Percentiles rank a stretch among this genome's conserved stretches.
These are phyloP conservation scores for Thalassia testudinum DNA, from an alignment of 116 monocot species.

Conservation along the genomic window DNA sequence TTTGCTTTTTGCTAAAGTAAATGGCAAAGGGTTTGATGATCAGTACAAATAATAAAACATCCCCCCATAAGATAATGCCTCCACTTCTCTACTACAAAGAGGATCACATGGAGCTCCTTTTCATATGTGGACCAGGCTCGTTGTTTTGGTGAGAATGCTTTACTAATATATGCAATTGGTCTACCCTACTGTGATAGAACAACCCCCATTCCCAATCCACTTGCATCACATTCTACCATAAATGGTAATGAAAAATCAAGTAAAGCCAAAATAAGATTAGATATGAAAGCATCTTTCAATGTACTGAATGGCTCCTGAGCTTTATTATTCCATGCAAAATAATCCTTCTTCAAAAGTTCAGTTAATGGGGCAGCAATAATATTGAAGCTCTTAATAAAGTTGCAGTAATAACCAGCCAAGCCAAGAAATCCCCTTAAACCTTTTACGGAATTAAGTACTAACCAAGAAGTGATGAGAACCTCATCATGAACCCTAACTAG, in stretches of 20 bases:
- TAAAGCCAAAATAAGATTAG: not conserved
- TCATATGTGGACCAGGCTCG: conserved; percentile 3
- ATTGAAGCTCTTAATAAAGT: not conserved
- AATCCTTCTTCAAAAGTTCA: not conserved
- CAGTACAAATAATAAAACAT: not conserved
- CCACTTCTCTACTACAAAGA: conserved; percentile 8
- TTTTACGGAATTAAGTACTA: not conserved
- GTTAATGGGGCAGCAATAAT: not conserved
- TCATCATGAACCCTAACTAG: too few species aligned
- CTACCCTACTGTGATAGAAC: not conserved
- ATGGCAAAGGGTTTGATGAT: conserved; percentile 8
- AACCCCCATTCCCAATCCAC: not conserved
- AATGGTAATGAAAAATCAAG: not conserved
- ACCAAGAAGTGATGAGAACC: too few species aligned
- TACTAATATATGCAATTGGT: not conserved
- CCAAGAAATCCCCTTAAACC: not conserved
- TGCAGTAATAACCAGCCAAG: not conserved
- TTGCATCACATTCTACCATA: conserved; percentile 1
- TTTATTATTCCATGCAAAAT: not conserved
- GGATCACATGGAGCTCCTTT: conserved; percentile 7
- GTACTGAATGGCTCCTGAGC: not conserved
- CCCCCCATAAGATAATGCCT: not conserved
- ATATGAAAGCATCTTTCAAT: not conserved
- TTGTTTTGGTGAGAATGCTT: not conserved
- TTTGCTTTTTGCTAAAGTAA: not conserved